Evolutionary conservation across 225 moss, liverwort and hornwort genomes (phyloP), one percentile per base, ranked within the genome.

Genomic region (Polytrichum commune): DNA sequence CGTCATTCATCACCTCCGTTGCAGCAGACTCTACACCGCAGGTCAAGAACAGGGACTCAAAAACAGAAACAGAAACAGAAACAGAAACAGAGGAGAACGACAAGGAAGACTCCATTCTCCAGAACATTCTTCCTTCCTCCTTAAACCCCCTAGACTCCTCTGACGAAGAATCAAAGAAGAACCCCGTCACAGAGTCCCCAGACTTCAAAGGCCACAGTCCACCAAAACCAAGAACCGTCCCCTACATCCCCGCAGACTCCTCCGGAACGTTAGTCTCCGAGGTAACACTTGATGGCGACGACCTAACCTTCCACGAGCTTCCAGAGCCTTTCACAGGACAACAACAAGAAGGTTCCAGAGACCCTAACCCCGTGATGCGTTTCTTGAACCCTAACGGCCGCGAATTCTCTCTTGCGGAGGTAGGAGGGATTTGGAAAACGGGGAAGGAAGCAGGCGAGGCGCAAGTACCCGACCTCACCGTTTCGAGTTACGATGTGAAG

Each of bases 401-500:
- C 58, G 73, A 62, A 0, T 83, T 86, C 57, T 80, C 78, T 53
- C 86, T 78, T 54, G 70, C 68, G 0, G 78, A 86, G 0, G 76
- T 78, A 0, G 73, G 75, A 20, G 76, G 78, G 6, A 0, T 80
- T 1, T 86, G 73, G 83, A 83, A 80, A 71, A 78, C 78, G 65
- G 80, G 83, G 23, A 70, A 80, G 75, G 65, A 71, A 13, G 76
- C 57, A 8, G 78, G 73, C 35, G 66, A 71, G 62, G 33, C 64
- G 62, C 54, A 75, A 18, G 28, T 83, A 27, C 80, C 73, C 26
- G 80, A 80, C 1, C 8, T 80, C 28, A 78, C 65, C 65, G 3
- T 35, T 62, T 86, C 83, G 9, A 78, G 77, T 26, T 88, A 80
- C 54, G 76, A 77, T 19, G 78, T 81, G 26, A 76, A 80, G 69